These are phyloP conservation scores for Phycomyces nitens DNA, from an alignment of 192 early-diverging fungal genomes.

Conservation along the genomic window DNA sequence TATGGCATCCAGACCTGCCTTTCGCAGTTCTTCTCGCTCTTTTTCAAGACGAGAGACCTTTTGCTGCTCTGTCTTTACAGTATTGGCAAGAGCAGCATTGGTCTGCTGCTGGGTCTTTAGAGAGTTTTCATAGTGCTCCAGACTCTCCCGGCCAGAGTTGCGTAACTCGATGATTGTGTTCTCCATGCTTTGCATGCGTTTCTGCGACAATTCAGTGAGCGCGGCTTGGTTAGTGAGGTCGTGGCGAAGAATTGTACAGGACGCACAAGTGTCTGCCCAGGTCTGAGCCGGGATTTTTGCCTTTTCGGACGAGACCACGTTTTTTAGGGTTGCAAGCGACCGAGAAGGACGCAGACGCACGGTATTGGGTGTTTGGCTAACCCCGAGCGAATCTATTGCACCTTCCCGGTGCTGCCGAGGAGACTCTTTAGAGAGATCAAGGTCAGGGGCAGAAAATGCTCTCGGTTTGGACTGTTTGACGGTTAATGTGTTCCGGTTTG, in stretches of 20 bases:
- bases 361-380: too few species aligned
- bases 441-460: background rate
- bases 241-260: background rate
- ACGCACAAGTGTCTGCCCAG: background rate
- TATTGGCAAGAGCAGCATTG: background rate
- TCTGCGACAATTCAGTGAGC: conserved; percentile 1
- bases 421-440: background rate
- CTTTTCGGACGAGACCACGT: background rate
- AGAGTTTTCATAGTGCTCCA: conserved; percentile 29
- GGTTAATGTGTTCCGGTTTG: background rate
- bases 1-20: conserved; percentile 35
- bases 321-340: background rate
- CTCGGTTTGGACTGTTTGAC: background rate
- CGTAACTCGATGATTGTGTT: conserved; percentile 24
- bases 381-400: background rate
- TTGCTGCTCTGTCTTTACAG: background rate
- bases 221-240: background rate
- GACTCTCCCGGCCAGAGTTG: conserved; percentile 30
- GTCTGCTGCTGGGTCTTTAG: conserved; percentile 14
- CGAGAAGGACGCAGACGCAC: too few species aligned
- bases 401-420: background rate
- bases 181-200: conserved; percentile 14
- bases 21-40: conserved; percentile 29
- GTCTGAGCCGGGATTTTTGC: background rate
- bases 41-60: conserved; percentile 16